Percentiles rank a stretch among this genome's conserved stretches.
phyloP scores from a whole-genome alignment of 345 rosid species.

The Boechera retrofracta region DNA sequence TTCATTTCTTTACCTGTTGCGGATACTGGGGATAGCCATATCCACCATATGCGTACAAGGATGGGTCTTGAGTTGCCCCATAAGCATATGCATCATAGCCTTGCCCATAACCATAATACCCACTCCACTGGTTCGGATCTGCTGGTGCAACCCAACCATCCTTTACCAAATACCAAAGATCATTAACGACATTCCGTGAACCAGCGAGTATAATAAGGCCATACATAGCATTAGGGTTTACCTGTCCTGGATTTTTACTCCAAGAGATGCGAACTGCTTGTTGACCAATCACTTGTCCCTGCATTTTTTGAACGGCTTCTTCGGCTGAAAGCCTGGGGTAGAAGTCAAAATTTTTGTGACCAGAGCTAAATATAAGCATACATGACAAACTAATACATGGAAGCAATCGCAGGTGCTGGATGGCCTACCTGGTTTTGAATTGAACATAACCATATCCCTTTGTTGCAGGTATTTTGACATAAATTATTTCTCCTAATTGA shows the following conservation, averaged over 20 bases:
- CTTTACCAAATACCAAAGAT: slow-evolving; percentile 51
- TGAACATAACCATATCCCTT: slow-evolving; percentile 94
- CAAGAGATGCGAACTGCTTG: slow-evolving; percentile 79
- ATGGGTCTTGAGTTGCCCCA: slow-evolving; percentile 85
- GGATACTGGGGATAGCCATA: slow-evolving; percentile 92
- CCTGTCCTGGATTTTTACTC: slow-evolving; percentile 88
- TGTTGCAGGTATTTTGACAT: slow-evolving; percentile 83
- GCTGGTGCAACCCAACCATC: slow-evolving; percentile 78
- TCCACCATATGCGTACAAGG: slow-evolving; percentile 84
- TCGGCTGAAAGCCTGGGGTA: slow-evolving; percentile 77
- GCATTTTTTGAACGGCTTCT: slow-evolving; percentile 89
- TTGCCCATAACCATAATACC: slow-evolving; percentile 94
- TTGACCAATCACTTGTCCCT: slow-evolving; percentile 92
- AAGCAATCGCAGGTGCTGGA: slow-evolving; percentile 13
- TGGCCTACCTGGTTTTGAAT: slow-evolving; percentile 66
- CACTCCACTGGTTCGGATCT: slow-evolving; percentile 90
- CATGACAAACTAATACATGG: slow-evolving; percentile 7
- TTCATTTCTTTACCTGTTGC: slow-evolving; percentile 61
- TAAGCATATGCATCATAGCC: slow-evolving; percentile 89
- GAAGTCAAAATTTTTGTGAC: slow-evolving; percentile 3
- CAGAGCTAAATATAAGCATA: slow-evolving; percentile 25
- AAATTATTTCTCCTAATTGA: slow-evolving; percentile 74
- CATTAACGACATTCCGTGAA: slow-evolving; percentile 23
- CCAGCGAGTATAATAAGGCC: background rate
- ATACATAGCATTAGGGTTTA: slow-evolving; percentile 34